A percentile compares a stretch with the other conserved stretches of the same genome.
Evolutionary conservation across 2,329 filamentous ascomycete species (phyloP).

Genomic region (Teratosphaeria pseudoeucalypti): DNA sequence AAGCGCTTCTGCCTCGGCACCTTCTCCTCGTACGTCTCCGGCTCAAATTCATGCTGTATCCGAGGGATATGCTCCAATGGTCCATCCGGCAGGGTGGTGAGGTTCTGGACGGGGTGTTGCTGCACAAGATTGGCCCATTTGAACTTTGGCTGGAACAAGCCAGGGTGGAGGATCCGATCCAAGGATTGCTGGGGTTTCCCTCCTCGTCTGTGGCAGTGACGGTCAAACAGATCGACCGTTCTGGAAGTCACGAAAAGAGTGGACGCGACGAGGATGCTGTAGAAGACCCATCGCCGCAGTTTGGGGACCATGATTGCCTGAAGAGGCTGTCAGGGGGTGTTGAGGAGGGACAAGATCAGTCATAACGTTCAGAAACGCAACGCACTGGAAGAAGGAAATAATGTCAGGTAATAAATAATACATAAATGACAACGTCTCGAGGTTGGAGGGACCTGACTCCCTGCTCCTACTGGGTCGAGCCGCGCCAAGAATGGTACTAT

Average conservation of each 20-base stretch:
- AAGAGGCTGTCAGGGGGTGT: neutral
- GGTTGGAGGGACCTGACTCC: neutral
- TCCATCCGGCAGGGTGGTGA: conserved; percentile 65
- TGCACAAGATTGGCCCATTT: conserved; percentile 22
- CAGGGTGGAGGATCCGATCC: conserved; percentile 15
- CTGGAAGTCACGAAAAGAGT: conserved; percentile 11
- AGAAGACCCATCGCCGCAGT: conserved; percentile 17
- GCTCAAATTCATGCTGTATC: conserved; percentile 33
- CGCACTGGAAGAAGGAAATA: neutral
- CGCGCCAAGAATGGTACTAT: neutral
- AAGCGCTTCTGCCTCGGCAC: conserved; percentile 24
- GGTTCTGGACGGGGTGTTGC: conserved; percentile 60
- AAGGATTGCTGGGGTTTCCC: conserved; percentile 1
- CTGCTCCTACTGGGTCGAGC: neutral
- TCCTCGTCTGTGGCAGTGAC: neutral
- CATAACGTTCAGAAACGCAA: neutral
- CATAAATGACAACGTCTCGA: too few relatives aligned
- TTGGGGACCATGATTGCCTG: conserved; percentile 15
- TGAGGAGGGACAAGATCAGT: neutral
- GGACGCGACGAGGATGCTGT: conserved; percentile 12
- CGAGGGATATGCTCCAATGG: conserved; percentile 57
- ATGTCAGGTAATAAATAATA: neutral
- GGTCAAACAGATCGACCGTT: conserved; percentile 1
- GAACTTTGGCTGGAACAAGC: conserved; percentile 17
- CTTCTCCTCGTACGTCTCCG: conserved; percentile 24